A percentile compares a stretch with the other conserved stretches of the same genome.
Evolutionary conservation across 1,284 basidiomycete species (phyloP).

Genomic region (Waitea zeae): DNA sequence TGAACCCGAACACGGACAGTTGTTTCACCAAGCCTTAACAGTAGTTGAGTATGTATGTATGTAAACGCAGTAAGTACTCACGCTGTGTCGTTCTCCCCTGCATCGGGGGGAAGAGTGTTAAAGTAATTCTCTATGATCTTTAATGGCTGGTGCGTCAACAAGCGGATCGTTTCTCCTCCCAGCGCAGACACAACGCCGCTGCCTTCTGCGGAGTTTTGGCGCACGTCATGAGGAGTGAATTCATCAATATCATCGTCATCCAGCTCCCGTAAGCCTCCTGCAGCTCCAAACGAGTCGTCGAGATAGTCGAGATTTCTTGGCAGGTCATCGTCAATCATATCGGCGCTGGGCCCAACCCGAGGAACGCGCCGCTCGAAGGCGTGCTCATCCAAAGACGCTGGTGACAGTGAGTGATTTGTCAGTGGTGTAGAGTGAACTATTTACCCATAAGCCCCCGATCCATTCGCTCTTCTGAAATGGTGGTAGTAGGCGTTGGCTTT

Average conservation of each 20-base stretch:
- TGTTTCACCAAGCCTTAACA: constrained; percentile 26
- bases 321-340: constrained; percentile 85
- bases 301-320: constrained; percentile 82
- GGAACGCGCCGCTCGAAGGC: constrained; percentile 56
- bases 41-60: constrained; percentile 7
- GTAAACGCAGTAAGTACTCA: neutral
- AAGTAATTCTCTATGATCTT: constrained; percentile 58
- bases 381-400: constrained; percentile 72
- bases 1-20: constrained; percentile 36
- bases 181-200: constrained; percentile 39
- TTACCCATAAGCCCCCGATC: neutral
- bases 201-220: too few relatives aligned
- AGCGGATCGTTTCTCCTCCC: constrained; percentile 74
- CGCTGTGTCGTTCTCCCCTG: constrained; percentile 9
- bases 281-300: constrained; percentile 63
- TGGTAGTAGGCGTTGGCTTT: too few relatives aligned
- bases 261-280: constrained; percentile 57
- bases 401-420: too few relatives aligned
- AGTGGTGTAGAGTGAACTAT: constrained; percentile 13
- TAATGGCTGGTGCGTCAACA: constrained; percentile 43
- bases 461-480: too few relatives aligned
- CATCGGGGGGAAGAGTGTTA: constrained; percentile 42
- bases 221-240: too few relatives aligned
- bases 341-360: constrained; percentile 60
- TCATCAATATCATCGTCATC: constrained; percentile 56